Evolutionary conservation across 2,329 filamentous ascomycete genomes (phyloP), one percentile per base, ranked within the genome.

Genomic region (Fusarium bulbicola): DNA sequence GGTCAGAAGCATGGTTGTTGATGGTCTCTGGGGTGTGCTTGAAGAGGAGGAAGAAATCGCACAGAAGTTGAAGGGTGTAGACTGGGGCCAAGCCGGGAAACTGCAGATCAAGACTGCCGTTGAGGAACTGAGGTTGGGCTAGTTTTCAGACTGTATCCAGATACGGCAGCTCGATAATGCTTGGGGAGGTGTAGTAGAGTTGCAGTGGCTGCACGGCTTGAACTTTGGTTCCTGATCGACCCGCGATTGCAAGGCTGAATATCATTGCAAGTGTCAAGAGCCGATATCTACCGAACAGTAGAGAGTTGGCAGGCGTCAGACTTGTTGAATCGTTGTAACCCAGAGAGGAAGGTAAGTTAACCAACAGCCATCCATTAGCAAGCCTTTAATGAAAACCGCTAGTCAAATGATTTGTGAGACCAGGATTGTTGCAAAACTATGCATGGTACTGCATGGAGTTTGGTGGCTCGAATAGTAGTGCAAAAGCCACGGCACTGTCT

Each of bases 1-100:
- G 77, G 90, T 97, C 74, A 83, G 91, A 68, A 87, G 82, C 68
- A 80, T 85, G 50, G 90, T 89, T 21, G 86, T 90, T 9, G 90
- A 92, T 74, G 88, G 90, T 80, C 79, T 92, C 39, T 92, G 87
- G 88, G 82, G 79, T 24, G 74, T 87, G 63, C 73, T 83, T 36
- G 79, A 78, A 13, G 79, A 78, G 15, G 64, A 73, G 30, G 80
- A 74, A 20, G 74, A 77, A 57, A 70, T 72, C 14, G 80, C 75
- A 24, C 75, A 80, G 63, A 79, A 74, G 59, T 77, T 91, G 70
- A 85, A 86, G 76, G 83, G 89, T 10, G 82, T 88, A 18, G 89
- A 92, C 75, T 92, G 89, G 89, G 85, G 85, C 24, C 84, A 81
- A 63, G 88, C 87, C n/a, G 84, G 84, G 32, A 89, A 86, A 78